A percentile compares a stretch with the other conserved stretches of the same genome.
These are phyloP conservation scores for Penicillium soppii DNA, from an alignment of 495 filamentous ascomycete species.

Conservation along the genomic window DNA sequence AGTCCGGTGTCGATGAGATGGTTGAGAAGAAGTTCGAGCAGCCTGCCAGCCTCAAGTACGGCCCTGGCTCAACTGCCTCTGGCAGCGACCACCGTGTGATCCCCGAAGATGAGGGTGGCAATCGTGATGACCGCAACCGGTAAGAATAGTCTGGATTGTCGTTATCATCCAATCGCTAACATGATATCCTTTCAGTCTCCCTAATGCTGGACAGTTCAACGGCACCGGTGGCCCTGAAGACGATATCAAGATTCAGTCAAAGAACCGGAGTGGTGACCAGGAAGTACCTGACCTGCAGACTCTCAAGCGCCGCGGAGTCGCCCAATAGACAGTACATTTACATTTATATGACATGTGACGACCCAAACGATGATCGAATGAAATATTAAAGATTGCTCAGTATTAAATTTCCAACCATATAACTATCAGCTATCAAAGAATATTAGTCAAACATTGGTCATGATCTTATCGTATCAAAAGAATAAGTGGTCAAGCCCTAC, in stretches of 20 bases:
- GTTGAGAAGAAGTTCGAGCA: conserved; percentile 45
- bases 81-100: conserved; percentile 54
- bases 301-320: conserved; percentile 26
- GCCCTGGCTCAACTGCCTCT: conserved; percentile 43
- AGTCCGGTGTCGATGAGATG: conserved; percentile 54
- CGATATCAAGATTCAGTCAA: conserved; percentile 36
- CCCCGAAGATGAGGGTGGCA: conserved; percentile 52
- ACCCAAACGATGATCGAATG: conserved; percentile 3
- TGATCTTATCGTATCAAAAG: not conserved
- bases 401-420: too few relatives aligned
- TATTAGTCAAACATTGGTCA: too few relatives aligned
- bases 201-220: conserved; percentile 49
- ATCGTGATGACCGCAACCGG: conserved; percentile 44
- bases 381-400: not conserved
- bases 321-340: conserved; percentile 14
- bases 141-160: conserved; percentile 10
- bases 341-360: conserved; percentile 13
- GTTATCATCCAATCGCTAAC: conserved; percentile 4
- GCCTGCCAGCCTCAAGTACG: conserved; percentile 42
- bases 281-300: conserved; percentile 36
- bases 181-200: conserved; percentile 25
- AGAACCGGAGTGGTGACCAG: conserved; percentile 43
- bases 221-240: conserved; percentile 53
- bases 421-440: too few relatives aligned
- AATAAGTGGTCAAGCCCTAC: not conserved